Evolutionary conservation across 345 rosid species (phyloP).

Genomic region (Eucalyptus urophylla): DNA sequence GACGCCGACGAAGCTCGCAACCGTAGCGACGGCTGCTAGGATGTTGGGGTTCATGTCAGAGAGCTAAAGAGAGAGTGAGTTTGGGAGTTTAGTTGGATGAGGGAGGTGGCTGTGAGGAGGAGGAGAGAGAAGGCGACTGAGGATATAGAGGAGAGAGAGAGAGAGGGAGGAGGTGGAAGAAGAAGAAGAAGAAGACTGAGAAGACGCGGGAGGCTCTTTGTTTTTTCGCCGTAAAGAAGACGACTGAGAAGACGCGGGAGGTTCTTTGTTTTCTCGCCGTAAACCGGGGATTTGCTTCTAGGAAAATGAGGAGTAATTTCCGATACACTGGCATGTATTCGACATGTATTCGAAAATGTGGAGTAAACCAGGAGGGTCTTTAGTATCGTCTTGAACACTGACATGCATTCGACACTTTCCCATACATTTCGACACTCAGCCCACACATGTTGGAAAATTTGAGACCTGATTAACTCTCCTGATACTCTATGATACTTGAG

Average conservation of each 20-base stretch:
- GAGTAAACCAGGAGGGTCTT: too few relatives aligned
- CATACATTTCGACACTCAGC: fast-evolving
- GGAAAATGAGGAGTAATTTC: neutral
- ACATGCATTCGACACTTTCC: too few relatives aligned
- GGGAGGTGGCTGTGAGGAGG: neutral
- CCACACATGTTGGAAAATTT: fast-evolving
- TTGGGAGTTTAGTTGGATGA: too few relatives aligned
- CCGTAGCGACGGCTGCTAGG: constrained; percentile 7
- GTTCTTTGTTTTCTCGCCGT: too few relatives aligned
- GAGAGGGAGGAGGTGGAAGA: neutral
- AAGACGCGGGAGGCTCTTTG: too few relatives aligned
- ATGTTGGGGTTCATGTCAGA: neutral
- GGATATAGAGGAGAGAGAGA: neutral
- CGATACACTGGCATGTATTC: too few relatives aligned
- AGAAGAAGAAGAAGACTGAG: neutral
- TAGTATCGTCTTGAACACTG: fast-evolving
- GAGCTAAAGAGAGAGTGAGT: neutral
- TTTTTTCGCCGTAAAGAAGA: neutral
- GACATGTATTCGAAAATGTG: too few relatives aligned
- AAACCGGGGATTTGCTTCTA: neutral
- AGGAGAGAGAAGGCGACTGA: neutral
- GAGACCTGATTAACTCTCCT: too few relatives aligned
- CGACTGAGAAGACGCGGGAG: neutral
- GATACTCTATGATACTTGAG: fast-evolving
- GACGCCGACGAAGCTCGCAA: constrained; percentile 10